Base-by-base conservation (phyloP, 164 flowering plant species). In the Umbilicus rupestris region DNA sequence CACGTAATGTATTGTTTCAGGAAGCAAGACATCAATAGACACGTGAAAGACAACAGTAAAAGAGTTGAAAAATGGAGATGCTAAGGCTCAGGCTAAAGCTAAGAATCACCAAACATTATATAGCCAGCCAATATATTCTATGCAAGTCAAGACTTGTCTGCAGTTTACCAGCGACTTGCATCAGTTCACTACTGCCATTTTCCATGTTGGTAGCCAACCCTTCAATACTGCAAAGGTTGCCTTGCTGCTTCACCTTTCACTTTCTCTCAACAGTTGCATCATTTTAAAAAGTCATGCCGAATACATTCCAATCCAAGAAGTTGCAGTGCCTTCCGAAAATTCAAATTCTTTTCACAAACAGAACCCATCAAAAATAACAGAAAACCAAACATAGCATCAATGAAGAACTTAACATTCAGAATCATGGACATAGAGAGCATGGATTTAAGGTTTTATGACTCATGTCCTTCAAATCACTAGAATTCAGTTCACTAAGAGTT, bases 1-100 rank as follows among this genome's bases (percentile, higher is more conserved):
- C 28, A 20, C 8, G 2, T 12, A 50, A 50, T 50, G 57, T 26
- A 50, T 9, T 20, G 22, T 20, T 50, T 22, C 14, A 50, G 29
- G 29, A 20, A 50, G 14, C 28, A 8, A 22, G 22, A 28, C 57
- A 50, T 22, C 57, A 22, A 22, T 8, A 3, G 29, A 50, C 57
- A 20, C 12, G 63, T 60, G 57, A 50, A 50, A 22, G 14, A 50
- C 57, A 22, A 50, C 57, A 50, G 57, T 1, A 50, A 50, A 1
- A 22, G 22, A 20, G 57, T 50, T 50, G 57, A 50, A 50, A 35
- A 50, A 50, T 50, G 57, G 29, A 50, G 57, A 50, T 50, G 57
- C 57, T 22, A 50, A 50, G 15, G 20, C 55, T 49, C 2, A 49
- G 26, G 55, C 55, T 49, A 49, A 49, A 49, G 55, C 55, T 49